phyloP scores from a whole-genome alignment of 2,329 filamentous ascomycete species.

The Lecanosticta acicola region DNA sequence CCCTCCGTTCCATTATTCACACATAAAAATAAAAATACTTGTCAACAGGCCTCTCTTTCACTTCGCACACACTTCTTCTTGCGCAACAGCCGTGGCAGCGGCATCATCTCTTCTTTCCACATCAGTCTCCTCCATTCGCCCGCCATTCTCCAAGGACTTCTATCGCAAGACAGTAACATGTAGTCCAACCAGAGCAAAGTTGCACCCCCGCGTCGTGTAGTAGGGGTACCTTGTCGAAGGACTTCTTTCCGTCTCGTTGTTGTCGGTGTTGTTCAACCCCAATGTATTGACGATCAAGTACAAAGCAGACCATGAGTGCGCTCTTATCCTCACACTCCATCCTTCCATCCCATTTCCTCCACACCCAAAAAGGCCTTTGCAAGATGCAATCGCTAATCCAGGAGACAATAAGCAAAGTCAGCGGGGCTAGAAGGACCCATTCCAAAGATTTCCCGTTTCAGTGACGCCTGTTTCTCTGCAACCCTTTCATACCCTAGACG shows the following conservation, averaged over 20 bases:
- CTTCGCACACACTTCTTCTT: not conserved
- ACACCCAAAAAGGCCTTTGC: constrained; percentile 6
- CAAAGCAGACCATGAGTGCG: not conserved
- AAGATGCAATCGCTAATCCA: constrained; percentile 23
- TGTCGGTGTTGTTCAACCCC: not conserved
- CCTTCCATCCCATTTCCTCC: constrained; percentile 1
- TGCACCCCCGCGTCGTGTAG: not conserved
- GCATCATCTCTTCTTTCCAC: too few relatives aligned
- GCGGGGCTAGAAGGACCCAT: not conserved
- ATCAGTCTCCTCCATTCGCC: too few relatives aligned
- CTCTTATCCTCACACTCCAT: not conserved
- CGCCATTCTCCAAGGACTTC: too few relatives aligned
- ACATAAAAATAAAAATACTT: constrained; percentile 1
- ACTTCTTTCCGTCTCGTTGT: not conserved
- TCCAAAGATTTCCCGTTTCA: constrained; percentile 5
- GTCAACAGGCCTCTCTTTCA: not conserved
- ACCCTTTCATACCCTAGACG: not conserved
- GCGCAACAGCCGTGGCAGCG: not conserved
- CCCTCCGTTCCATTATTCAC: constrained; percentile 6
- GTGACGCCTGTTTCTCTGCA: constrained; percentile 1
- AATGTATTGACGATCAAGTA: not conserved
- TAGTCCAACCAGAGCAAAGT: not conserved
- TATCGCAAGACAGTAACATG: not conserved
- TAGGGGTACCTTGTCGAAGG: not conserved
- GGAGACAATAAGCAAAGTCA: constrained; percentile 18